Percentiles rank a stretch among this genome's conserved stretches.
Conservation (phyloP, 768 basidiomycete species). For the Russula sp. region DNA sequence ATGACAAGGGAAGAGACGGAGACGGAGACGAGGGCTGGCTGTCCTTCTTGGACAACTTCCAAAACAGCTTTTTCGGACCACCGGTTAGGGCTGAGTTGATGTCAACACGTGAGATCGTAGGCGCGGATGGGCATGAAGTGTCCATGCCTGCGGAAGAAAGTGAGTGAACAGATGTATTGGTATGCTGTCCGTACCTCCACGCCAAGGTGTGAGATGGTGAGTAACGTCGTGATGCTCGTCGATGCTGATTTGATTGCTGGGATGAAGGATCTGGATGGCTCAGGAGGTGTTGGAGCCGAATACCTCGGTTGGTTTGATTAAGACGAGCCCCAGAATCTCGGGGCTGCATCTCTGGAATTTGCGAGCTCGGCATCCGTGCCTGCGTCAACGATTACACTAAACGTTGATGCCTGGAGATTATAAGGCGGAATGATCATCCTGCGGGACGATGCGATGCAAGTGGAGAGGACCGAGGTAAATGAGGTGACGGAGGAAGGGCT, state of each 20-base stretch:
- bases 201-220: not conserved
- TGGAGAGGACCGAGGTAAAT: constrained; percentile 27
- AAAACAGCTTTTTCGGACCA: too few relatives aligned
- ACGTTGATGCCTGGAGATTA: too few relatives aligned
- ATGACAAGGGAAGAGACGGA: constrained; percentile 6
- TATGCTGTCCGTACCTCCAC: constrained; percentile 2
- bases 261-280: constrained; percentile 14
- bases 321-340: constrained; percentile 68
- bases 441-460: constrained; percentile 41
- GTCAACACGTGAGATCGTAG: constrained; percentile 23
- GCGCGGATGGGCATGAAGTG: constrained; percentile 19
- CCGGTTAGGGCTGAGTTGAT: constrained; percentile 25
- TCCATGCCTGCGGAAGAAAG: constrained; percentile 16
- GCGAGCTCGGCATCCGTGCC: constrained; percentile 65
- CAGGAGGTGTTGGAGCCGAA: constrained; percentile 34
- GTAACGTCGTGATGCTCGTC: constrained; percentile 18
- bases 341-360: constrained; percentile 64
- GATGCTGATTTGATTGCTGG: constrained; percentile 28
- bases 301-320: constrained; percentile 78
- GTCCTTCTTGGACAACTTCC: constrained; percentile 60
- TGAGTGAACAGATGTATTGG: constrained; percentile 18
- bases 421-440: too few relatives aligned
- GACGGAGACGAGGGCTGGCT: constrained; percentile 18
- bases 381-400: constrained; percentile 75
- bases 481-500: constrained; percentile 44